Evolutionary conservation across 345 rosid genomes (phyloP).

Genomic region (Anacardium occidentale): DNA sequence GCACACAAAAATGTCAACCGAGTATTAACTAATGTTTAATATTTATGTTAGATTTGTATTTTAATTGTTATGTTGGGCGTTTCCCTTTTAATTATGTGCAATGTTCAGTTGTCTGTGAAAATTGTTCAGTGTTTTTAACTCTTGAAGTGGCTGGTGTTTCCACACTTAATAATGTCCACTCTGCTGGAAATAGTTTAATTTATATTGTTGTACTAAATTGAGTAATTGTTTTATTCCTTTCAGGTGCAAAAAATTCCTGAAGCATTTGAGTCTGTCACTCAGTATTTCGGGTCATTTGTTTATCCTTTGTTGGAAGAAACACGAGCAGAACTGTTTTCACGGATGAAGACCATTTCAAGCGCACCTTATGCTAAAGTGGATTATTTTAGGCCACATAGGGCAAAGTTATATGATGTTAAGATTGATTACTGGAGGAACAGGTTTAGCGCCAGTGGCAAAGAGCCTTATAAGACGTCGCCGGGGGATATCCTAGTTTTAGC

Average conservation of each 20-base stretch:
- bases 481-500: slow-evolving; percentile 41
- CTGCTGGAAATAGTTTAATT: background rate
- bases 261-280: slow-evolving; percentile 27
- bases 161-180: too few relatives aligned
- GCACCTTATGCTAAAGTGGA: slow-evolving; percentile 38
- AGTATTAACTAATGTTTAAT: too few relatives aligned
- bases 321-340: slow-evolving; percentile 30
- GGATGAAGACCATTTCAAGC: slow-evolving; percentile 27
- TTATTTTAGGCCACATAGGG: background rate
- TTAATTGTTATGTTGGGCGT: too few relatives aligned
- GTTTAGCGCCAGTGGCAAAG: slow-evolving; percentile 18
- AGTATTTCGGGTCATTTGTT: slow-evolving; percentile 33
- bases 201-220: background rate
- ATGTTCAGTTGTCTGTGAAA: too few relatives aligned
- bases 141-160: too few relatives aligned
- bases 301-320: slow-evolving; percentile 52
- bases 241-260: slow-evolving; percentile 42
- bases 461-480: slow-evolving; percentile 41
- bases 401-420: slow-evolving; percentile 17
- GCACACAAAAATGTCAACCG: too few relatives aligned
- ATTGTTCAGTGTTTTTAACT: too few relatives aligned
- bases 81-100: too few relatives aligned
- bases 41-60: too few relatives aligned
- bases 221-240: background rate
- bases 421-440: slow-evolving; percentile 43